A percentile compares a stretch with the other conserved stretches of the same genome.
Evolutionary conservation across 2,329 filamentous ascomycete genomes (phyloP).

Genomic region (Clonostachys byssicola): DNA sequence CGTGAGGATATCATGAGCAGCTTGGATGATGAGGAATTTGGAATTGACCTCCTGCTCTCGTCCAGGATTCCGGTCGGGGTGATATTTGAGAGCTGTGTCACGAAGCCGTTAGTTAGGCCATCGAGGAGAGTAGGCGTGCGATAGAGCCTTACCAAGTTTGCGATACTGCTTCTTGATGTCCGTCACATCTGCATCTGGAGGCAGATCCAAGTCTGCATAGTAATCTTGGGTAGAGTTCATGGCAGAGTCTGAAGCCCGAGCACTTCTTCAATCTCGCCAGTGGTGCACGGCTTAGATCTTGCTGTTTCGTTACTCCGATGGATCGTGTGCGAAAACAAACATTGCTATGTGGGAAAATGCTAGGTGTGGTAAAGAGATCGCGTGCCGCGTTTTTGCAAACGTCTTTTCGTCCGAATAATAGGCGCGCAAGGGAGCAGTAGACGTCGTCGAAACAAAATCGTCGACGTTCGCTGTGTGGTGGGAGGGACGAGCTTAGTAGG

Average conservation of each 20-base stretch:
- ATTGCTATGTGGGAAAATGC: neutral
- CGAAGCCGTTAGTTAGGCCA: neutral
- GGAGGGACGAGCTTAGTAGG: too few species aligned
- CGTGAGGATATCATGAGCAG: constrained; percentile 71
- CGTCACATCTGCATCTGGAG: constrained; percentile 60
- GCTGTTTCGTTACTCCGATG: too few species aligned
- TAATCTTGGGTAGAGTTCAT: constrained; percentile 62
- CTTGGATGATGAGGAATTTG: constrained; percentile 83
- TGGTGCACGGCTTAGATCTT: too few species aligned
- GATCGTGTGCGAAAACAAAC: too few species aligned
- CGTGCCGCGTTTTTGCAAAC: too few species aligned
- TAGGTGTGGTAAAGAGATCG: neutral
- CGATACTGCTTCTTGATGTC: constrained; percentile 86
- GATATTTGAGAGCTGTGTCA: constrained; percentile 69
- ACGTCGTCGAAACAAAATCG: too few species aligned
- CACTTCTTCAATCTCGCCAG: too few species aligned
- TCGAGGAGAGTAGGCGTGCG: neutral
- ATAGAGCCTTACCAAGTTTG: constrained; percentile 62
- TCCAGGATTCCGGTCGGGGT: constrained; percentile 86
- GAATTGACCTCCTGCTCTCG: constrained; percentile 74
- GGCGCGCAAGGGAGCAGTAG: too few species aligned
- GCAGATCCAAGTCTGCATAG: constrained; percentile 78
- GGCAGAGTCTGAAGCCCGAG: constrained; percentile 3
- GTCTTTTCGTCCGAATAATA: too few species aligned
- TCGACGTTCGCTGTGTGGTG: too few species aligned